Conservation (phyloP, 2,329 filamentous ascomycete species). For the Stachybotrys echinatus region DNA sequence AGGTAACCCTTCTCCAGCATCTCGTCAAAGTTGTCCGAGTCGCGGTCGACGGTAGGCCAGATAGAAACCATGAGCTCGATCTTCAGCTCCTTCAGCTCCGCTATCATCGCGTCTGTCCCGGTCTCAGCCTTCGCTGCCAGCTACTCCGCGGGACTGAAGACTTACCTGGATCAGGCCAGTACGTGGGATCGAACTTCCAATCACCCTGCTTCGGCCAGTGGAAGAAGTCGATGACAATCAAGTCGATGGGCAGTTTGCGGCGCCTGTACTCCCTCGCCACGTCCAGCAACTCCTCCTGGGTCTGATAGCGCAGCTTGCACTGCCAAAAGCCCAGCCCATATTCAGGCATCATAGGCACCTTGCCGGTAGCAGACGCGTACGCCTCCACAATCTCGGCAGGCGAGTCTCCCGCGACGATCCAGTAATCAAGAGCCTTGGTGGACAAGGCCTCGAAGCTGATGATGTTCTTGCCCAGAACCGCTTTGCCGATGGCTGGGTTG, state of each 20-base stretch:
- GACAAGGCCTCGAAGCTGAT: conserved; percentile 58
- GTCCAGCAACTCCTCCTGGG: conserved; percentile 55
- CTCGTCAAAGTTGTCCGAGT: conserved; percentile 53
- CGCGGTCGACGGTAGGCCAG: conserved; percentile 60
- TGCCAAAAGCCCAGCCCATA: conserved; percentile 66
- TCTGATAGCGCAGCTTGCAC: conserved; percentile 61
- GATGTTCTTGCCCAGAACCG: conserved; percentile 54
- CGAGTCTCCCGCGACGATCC: conserved; percentile 53
- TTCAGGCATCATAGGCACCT: conserved; percentile 62
- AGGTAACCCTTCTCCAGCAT: conserved; percentile 58
- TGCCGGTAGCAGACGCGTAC: conserved; percentile 52
- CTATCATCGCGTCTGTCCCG: conserved; percentile 51
- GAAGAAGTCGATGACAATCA: conserved; percentile 66
- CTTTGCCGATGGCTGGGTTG: conserved; percentile 56
- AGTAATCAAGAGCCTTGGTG: conserved; percentile 56
- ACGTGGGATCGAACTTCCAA: conserved; percentile 60
- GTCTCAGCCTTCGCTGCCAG: not conserved
- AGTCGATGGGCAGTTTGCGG: conserved; percentile 51
- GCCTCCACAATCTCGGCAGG: conserved; percentile 51
- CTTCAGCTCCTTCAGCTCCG: conserved; percentile 50
- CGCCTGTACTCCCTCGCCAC: conserved; percentile 55
- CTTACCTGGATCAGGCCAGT: conserved; percentile 58
- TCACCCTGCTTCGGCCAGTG: conserved; percentile 64
- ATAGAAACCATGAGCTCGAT: conserved; percentile 66
- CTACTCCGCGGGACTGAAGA: too few species aligned